phyloP scores from a whole-genome alignment of 140 eudicot species.

The Cichorium intybus region DNA sequence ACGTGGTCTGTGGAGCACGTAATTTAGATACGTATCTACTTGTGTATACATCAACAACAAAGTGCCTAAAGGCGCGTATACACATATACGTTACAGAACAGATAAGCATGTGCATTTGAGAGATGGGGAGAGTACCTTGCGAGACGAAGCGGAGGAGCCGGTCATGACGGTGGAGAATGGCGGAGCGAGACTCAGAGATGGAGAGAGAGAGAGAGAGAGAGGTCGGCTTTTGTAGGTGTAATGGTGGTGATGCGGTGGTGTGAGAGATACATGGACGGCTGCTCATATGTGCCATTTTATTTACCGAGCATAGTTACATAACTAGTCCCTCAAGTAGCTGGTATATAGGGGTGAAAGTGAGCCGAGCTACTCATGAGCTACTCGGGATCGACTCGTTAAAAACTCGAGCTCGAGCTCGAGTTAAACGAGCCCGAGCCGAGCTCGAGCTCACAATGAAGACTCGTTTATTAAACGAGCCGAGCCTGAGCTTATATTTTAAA shows the following conservation, averaged over 20 bases:
- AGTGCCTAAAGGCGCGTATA: neutral
- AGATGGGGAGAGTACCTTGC: conserved; percentile 47
- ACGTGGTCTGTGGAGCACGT: neutral
- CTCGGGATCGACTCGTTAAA: too few species aligned
- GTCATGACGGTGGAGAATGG: conserved; percentile 47
- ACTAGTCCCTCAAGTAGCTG: neutral
- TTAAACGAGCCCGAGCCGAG: too few species aligned
- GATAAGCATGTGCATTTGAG: neutral
- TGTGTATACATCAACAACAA: neutral
- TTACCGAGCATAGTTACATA: neutral
- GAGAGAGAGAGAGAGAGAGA: neutral
- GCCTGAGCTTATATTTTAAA: too few species aligned
- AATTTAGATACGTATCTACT: neutral
- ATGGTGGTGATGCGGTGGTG: conserved; percentile 5
- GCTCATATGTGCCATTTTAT: conserved; percentile 14
- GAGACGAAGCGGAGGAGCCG: conserved; percentile 69
- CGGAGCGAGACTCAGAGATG: neutral
- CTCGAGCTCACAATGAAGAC: too few species aligned
- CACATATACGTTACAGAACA: neutral
- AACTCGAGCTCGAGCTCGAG: too few species aligned
- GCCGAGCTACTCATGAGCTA: too few species aligned
- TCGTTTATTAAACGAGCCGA: too few species aligned
- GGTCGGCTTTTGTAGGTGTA: conserved; percentile 6
- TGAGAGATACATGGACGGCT: conserved; percentile 6
- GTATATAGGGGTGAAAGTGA: too few species aligned